Base-by-base conservation (phyloP, 2,329 filamentous ascomycete species). In the Biscogniauxia marginata region DNA sequence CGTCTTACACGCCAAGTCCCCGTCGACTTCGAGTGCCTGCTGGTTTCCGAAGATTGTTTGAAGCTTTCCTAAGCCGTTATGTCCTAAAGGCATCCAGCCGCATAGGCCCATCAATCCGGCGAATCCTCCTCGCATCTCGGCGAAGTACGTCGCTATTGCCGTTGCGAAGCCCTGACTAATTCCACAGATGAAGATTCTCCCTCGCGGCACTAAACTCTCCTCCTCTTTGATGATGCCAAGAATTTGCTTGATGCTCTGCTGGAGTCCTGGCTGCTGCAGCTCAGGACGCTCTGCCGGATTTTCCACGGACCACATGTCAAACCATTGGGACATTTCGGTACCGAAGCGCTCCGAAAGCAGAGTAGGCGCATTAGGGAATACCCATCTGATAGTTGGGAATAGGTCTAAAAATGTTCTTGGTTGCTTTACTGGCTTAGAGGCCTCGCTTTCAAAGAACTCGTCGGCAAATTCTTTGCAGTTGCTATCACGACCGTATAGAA, bases 301-400 rank as follows among this genome's bases (percentile, higher is more conserved):
- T 70, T 85, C 39, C 74, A 80, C 59, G 67, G 83, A 83, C 82
- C 48, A 77, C 77, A 55, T 79, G 77, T 71, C 70, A 47, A 73
- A 73, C 70, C 68, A 73, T 24, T 71, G 69, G 3, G 63, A 62
- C 49, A 67, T 61, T 0, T 52, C 20, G 9, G 43, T 52, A 7
- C 50, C 61, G 49, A 68, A 70, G 8, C 67, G 62, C 13, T 59
- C 20, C 0, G 67, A 69, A 1, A 22, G 54, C 1, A 61, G 18
- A 0, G 48, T 6, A 0, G 65, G 61, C 0, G 69, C 68, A 0
- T 48, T 46, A 3, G 69, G 69, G 43, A 72, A 73, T 3, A 72
- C 67, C 67, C 69, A 71, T 52, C 60, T 58, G 19, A 71, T 51
- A 16, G 58, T 52, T 5, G 63, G 63, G 53, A 70, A 58, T 11